Percentiles rank a stretch among this genome's conserved stretches.
Conservation (phyloP, 2,329 filamentous ascomycete genomes). For the Aspergillus tamarii region DNA sequence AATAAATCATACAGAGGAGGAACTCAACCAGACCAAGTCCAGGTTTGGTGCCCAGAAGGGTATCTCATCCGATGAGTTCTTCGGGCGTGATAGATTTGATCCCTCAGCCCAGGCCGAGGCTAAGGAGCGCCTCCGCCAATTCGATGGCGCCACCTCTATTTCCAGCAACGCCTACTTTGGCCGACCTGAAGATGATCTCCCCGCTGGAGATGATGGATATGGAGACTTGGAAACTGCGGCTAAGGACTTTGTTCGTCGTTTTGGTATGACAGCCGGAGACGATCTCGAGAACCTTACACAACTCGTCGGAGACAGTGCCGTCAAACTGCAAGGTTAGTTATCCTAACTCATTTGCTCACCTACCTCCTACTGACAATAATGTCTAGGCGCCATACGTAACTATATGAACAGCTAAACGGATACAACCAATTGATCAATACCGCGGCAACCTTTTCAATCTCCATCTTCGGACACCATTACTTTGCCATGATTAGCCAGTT, state of each 20-base stretch:
- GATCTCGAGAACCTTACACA: constrained; percentile 89
- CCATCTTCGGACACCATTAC: background rate
- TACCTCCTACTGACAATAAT: constrained; percentile 10
- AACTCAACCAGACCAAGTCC: constrained; percentile 77
- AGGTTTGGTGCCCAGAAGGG: constrained; percentile 94
- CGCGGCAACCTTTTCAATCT: constrained; percentile 9
- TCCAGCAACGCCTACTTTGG: constrained; percentile 98
- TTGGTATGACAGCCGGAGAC: constrained; percentile 93
- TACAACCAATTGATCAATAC: constrained; percentile 5
- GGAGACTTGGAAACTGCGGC: constrained; percentile 91
- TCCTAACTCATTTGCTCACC: background rate
- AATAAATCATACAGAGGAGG: constrained; percentile 59
- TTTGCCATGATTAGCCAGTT: constrained; percentile 14
- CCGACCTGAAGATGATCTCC: constrained; percentile 78
- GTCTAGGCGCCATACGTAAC: constrained; percentile 50
- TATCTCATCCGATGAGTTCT: constrained; percentile 98
- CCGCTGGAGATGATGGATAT: constrained; percentile 70
- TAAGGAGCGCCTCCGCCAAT: constrained; percentile 83
- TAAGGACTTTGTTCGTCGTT: constrained; percentile 93
- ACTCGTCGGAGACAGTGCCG: constrained; percentile 82
- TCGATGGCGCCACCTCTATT: constrained; percentile 89
- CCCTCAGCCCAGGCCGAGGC: constrained; percentile 80
- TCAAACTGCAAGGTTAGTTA: constrained; percentile 72
- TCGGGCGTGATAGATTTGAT: constrained; percentile 87
- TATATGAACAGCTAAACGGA: constrained; percentile 51